Percentiles rank a stretch among this genome's conserved stretches.
Conservation (phyloP, 768 basidiomycete species). For the Boletus bicolor region DNA sequence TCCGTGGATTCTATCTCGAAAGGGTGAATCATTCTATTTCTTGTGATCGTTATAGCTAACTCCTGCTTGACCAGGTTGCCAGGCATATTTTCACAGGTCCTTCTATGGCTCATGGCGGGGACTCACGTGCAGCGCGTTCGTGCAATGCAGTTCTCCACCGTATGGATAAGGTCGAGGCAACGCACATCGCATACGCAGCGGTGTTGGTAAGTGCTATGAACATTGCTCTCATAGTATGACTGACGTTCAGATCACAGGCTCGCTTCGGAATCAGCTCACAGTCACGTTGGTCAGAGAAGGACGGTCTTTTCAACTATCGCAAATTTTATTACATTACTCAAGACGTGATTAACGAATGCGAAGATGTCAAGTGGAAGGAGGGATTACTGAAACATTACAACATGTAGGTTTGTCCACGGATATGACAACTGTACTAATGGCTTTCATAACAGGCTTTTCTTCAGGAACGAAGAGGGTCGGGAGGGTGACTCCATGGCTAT, state of each 20-base stretch:
- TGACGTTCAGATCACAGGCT: background rate
- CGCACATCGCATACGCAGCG: slow-evolving; percentile 1
- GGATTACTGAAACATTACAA: background rate
- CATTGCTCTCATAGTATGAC: background rate
- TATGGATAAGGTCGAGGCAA: background rate
- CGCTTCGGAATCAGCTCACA: slow-evolving; percentile 5
- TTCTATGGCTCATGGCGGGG: background rate
- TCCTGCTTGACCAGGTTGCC: background rate
- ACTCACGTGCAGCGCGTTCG: background rate
- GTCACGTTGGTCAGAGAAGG: slow-evolving; percentile 2
- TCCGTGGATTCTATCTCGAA: background rate
- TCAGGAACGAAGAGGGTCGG: background rate
- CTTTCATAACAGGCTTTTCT: background rate
- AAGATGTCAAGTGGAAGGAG: background rate
- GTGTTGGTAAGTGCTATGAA: background rate
- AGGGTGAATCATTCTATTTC: background rate
- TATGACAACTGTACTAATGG: background rate
- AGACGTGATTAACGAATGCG: background rate
- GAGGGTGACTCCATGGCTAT: background rate
- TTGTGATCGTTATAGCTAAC: background rate
- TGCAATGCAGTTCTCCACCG: background rate
- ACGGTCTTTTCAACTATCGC: slow-evolving; percentile 3
- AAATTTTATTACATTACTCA: background rate
- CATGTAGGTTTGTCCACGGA: background rate
- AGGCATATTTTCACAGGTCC: background rate